Base-by-base conservation (phyloP, 169 alveolate genomes). In the Theileria parva region DNA sequence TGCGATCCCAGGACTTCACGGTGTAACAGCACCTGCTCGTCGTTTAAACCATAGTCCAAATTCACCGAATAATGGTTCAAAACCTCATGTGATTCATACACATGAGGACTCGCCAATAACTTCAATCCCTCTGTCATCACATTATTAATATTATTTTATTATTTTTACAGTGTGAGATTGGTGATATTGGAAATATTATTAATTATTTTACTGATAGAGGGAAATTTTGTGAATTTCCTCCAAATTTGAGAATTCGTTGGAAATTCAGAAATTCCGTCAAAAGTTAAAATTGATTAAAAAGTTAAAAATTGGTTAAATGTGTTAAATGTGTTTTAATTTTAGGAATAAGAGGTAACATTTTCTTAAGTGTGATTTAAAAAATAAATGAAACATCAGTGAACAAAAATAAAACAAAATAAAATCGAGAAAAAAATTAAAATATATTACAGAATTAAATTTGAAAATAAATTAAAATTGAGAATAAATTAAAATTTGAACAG, bases 1-100 rank as follows among this genome's bases (percentile, higher is more conserved):
- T 97, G 95, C 32, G 88, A 87, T 2, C 99, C 99, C 74, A 87
- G 92, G 37, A 88, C 85, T 53, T 81, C 80, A 63, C 92, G 92
- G 53, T 97, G 94, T 37, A 85, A 87, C 61, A 71, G 90, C 3
- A 94, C 98, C 67, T 96, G 96, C 77, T 79, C 90, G 44, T 74
- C 51, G 23, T 96, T 87, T 67, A 97, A 94, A 25, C 99, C 99
- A 5, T 51, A 34, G 12, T 85, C 78, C 11, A 64, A 71, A 21
- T 85, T 81, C 27, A 87, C 94, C 0, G 77, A 74, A 68, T 85
- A 73, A 57, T 87, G 79, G 44, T 72, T 67, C 53, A 90, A 74
- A 19, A 90, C 87, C 23, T 86, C 93, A 27, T 79, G 81, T 30
- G 80, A 89, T 25, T 67, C 75, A 19, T 70, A 57, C 23, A 77